phyloP scores from a whole-genome alignment of 331 rosid species.

The Cucumis variabilis region DNA sequence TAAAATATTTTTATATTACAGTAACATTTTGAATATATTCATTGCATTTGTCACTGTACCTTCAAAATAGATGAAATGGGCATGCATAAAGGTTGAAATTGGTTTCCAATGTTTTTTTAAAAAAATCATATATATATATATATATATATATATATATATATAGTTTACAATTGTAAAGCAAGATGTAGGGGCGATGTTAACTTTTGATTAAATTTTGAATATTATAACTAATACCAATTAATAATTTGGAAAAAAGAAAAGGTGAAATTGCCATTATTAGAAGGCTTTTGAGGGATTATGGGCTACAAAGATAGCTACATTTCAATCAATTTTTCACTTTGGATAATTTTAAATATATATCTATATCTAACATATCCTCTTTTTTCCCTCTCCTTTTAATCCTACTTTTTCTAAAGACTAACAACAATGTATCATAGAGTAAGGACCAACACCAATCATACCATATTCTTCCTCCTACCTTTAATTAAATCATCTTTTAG shows the following conservation, averaged over 20 bases:
- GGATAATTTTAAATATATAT: slow-evolving; percentile 8
- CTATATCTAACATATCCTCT: not conserved
- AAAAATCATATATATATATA: too few relatives aligned
- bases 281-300: not conserved
- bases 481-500: not conserved
- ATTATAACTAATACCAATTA: not conserved
- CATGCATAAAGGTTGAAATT: too few relatives aligned
- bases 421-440: slow-evolving; percentile 10
- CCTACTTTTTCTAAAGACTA: not conserved
- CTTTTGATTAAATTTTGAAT: not conserved
- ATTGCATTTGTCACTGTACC: too few relatives aligned
- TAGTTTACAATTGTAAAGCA: not conserved
- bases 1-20: too few relatives aligned
- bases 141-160: too few relatives aligned
- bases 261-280: slow-evolving; percentile 2
- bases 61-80: too few relatives aligned
- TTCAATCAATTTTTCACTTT: slow-evolving; percentile 23
- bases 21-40: too few relatives aligned
- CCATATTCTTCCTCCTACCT: not conserved
- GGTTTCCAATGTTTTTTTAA: not conserved
- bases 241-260: not conserved
- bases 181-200: not conserved
- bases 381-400: not conserved
- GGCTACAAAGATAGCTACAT: slow-evolving; percentile 16
- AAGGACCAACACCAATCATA: slow-evolving; percentile 20